A percentile compares a stretch with the other conserved stretches of the same genome.
Conservation (phyloP, 169 alveolate species). For the Plasmodium ovale region DNA sequence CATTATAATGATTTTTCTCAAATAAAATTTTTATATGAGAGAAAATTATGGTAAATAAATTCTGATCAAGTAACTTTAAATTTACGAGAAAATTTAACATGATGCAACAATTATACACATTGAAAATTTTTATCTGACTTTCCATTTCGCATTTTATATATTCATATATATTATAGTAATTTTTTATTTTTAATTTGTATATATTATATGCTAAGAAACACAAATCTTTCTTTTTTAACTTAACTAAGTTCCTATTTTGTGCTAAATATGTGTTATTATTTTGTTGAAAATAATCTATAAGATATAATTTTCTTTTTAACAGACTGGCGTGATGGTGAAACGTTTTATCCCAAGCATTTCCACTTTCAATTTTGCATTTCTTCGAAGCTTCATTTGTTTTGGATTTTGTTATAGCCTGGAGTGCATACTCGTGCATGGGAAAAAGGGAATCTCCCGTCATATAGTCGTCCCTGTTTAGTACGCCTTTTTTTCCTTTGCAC, state of each 20-base stretch:
- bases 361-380: background rate
- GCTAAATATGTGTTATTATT: conserved; percentile 16
- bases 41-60: conserved; percentile 26
- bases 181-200: conserved; percentile 33
- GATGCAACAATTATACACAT: conserved; percentile 50
- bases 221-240: conserved; percentile 37
- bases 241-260: background rate
- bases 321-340: background rate
- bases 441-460: background rate
- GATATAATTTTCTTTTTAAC: conserved; percentile 9
- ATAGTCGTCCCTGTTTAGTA: conserved; percentile 19
- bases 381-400: background rate
- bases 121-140: conserved; percentile 5
- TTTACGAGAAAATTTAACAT: conserved; percentile 33
- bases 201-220: conserved; percentile 51
- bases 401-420: background rate
- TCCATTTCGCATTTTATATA: conserved; percentile 23
- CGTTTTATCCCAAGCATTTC: background rate
- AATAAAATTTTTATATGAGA: conserved; percentile 38
- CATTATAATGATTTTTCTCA: conserved; percentile 63
- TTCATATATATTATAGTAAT: conserved; percentile 62
- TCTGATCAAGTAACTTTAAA: conserved; percentile 39
- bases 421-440: background rate
- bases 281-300: conserved; percentile 32
- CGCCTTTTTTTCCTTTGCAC: conserved; percentile 17